Evolutionary conservation across 805 yeast species (phyloP), one percentile per base, ranked within the genome.

Genomic region (Cyberlindnera americana): DNA sequence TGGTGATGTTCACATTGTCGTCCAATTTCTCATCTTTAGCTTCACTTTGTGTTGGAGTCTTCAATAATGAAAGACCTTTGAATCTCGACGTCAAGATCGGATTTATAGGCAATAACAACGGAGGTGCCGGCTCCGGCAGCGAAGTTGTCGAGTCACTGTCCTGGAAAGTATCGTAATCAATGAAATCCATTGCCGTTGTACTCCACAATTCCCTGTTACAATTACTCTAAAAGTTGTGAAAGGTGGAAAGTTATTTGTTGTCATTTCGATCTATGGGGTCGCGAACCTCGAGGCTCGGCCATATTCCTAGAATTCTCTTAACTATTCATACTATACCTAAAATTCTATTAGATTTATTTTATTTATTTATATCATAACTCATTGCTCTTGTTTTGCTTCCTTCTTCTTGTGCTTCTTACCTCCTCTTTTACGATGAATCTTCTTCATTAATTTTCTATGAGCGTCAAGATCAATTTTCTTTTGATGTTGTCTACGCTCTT

Each of bases 51-150:
- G 13, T 23, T 13, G 16, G 23, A 30, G 57, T 61, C 41, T 48
- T 59, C 33, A 67, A 46, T 24, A 62, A 48, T 6, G 72, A 65
- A 6, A 67, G 50, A 19, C 60, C 61, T 35, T 65, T 61, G 14
- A 70, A 62, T 30, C 65, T 47, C 39, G 67, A 69, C 14, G 64
- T 57, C 32, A 52, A 50, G 51, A 43, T 49, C 4, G 60, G 45
- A 33, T 61, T 65, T 35, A 68, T 52, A 7, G 72, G 66, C 2
- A 69, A 50, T 13, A 61, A 55, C 35, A 67, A 49, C 3, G 72
- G 71, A 7, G 65, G 65, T 2, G 70, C 64, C 1, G 72, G 71
- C n/a, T 64, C 61, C 4, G 65, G 62, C 3, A 56, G 40, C 4
- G 43, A 28, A 8, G 30, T 12, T 6, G 15, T 14, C n/a, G n/a